A percentile compares a stretch with the other conserved stretches of the same genome.
These are phyloP conservation scores for Talaromyces rugulosus DNA, from an alignment of 2,329 filamentous ascomycete species.

Conservation along the genomic window DNA sequence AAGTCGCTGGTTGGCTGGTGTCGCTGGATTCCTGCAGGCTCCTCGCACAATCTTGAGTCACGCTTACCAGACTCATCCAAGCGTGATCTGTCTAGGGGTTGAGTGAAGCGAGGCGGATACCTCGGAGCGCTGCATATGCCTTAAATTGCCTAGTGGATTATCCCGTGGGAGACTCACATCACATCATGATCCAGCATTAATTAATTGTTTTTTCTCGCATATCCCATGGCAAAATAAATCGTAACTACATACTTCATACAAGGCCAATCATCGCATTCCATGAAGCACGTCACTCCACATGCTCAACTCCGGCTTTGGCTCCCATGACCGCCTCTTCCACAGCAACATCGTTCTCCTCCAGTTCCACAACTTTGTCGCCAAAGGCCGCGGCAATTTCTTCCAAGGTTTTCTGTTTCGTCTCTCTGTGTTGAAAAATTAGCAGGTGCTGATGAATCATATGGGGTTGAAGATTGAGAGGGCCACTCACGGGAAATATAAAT, in stretches of 20 bases:
- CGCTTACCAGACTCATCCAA: neutral
- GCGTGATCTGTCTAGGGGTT: neutral
- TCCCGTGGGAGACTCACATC: neutral
- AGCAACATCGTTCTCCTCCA: conserved; percentile 11
- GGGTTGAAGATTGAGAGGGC: neutral
- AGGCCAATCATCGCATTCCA: neutral
- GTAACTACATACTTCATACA: neutral
- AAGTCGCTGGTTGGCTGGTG: neutral
- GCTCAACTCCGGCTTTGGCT: conserved; percentile 8
- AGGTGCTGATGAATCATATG: neutral
- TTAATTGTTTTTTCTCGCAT: neutral
- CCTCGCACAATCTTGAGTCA: neutral
- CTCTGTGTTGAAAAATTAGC: conserved; percentile 24
- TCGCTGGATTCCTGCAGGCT: neutral
- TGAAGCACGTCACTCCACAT: conserved; percentile 3
- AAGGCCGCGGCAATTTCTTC: conserved; percentile 49
- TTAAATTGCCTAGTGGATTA: neutral
- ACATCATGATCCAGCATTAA: neutral
- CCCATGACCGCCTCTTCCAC: conserved; percentile 14
- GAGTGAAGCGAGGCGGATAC: neutral
- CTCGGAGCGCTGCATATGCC: neutral
- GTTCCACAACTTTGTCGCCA: conserved; percentile 42
- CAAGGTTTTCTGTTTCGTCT: conserved; percentile 46
- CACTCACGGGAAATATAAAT: conserved; percentile 52
- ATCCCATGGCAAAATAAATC: neutral